Evolutionary conservation across 1,284 basidiomycete genomes (phyloP).

Genomic region (Pterulicium gracile): DNA sequence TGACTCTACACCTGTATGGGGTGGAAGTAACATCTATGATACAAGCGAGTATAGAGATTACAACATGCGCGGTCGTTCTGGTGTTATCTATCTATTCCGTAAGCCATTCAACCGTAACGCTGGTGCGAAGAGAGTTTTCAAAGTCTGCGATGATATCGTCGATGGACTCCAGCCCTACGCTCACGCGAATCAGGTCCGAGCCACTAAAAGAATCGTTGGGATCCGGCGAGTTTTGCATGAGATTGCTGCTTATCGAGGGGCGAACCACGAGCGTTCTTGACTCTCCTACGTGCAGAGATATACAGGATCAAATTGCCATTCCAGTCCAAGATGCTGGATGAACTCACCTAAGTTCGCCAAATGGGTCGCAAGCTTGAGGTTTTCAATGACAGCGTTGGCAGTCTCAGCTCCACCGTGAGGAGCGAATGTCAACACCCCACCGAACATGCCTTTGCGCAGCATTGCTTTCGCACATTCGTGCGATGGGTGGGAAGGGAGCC

Average conservation of each 20-base stretch:
- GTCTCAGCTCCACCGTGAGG: slow-evolving; percentile 33
- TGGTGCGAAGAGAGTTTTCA: no score
- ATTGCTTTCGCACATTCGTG: slow-evolving; percentile 34
- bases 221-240: slow-evolving; percentile 43
- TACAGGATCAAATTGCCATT: neutral
- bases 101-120: no score
- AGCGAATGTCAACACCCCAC: slow-evolving; percentile 54
- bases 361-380: slow-evolving; percentile 44
- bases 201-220: slow-evolving; percentile 41
- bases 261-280: slow-evolving; percentile 46
- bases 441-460: slow-evolving; percentile 31
- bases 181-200: slow-evolving; percentile 48
- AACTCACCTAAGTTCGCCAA: slow-evolving; percentile 29
- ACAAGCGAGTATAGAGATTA: no score
- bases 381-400: slow-evolving; percentile 40
- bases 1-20: no score
- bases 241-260: slow-evolving; percentile 50
- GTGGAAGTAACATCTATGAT: no score
- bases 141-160: slow-evolving; percentile 53
- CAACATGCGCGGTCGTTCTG: no score
- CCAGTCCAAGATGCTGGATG: no score
- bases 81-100: no score
- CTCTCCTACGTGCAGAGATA: slow-evolving; percentile 41
- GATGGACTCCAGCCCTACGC: slow-evolving; percentile 55
- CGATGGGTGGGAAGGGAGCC: slow-evolving; percentile 36